Base-by-base conservation (phyloP, 2,329 filamentous ascomycete species). In the Nigrospora osmanthi region DNA sequence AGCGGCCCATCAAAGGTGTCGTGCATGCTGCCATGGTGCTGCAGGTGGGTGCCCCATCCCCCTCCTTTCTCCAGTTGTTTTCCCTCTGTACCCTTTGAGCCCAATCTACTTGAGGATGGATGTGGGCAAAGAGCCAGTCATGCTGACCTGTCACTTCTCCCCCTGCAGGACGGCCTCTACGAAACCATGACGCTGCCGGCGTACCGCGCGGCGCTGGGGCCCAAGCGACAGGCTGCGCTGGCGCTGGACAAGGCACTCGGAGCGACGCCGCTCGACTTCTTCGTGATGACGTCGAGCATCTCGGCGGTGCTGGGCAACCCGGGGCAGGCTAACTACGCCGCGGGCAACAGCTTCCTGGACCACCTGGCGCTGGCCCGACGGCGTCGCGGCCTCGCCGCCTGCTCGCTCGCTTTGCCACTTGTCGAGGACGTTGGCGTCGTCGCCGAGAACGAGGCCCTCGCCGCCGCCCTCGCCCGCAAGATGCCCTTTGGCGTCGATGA, bases 1-100 rank as follows among this genome's bases (percentile, higher is more conserved):
- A n/a, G 10, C 36, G 28, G 3, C 34, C 23, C 2, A 52, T 58
- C 14, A 52, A 50, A 0, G 56, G 56, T 6, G 52, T 60, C 1
- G 33, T 60, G 0, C 56, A 58, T 32, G 56, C 52, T 5, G 54
- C 54, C 33, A 64, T 66, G 62, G 58, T 61, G 40, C 57, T 65
- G 12, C 51, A 58, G 50, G 55, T 57, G 48, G 55, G 55, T 42
- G 6, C 4, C 19, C 19, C 6, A 23, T 23, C 6, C 19, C 19
- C 19, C 4, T 6, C 19, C 19, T 6, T 23, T 23, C 19, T 23
- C 19, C 4, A 6, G 19, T 6, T 23, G 4, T 23, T 23, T 23
- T 23, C 19, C 19, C 19, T 6, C 19, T 23, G 6, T 23, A 23
- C 19, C 19, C 19, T 4, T 23, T 23, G n/a, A n/a, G n/a, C n/a